Base-by-base conservation (phyloP, 192 early-diverging fungal genomes). In the Lobosporangium transversale region DNA sequence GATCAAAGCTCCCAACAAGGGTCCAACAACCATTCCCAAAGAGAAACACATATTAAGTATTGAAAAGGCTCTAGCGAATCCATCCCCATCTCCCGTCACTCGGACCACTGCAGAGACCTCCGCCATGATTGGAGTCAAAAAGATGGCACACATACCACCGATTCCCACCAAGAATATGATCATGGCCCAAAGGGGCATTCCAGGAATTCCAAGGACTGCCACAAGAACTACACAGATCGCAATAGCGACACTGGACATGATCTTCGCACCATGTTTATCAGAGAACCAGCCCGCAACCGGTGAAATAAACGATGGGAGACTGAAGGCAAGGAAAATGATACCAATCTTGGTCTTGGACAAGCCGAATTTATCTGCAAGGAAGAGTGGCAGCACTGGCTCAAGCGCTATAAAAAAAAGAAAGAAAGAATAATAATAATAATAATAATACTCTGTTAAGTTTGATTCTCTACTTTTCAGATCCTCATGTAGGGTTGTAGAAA, bases 21-120 rank as follows among this genome's bases (percentile, higher is more conserved):
- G 59, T 18, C 68, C 68, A 7, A 32, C 68, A 6, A 62, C 59
- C 68, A 70, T 70, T 17, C 68, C 68, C 17, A 70, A 10, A 2
- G 58, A 62, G 59, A 76, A 84, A 12, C 67, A 70, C 35, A 79
- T 79, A 68, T 84, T 84, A 50, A 84, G 80, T 27, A 84, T 27
- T 14, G 79, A 70, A 68, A 76, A 84, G 1, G 76, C 73, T 18
- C 69, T 53, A 17, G 83, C 83, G 23, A 81, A 69, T 1, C 83
- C 83, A 57, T 81, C 80, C 2, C 65, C 49, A 4, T 66, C 67
- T 27, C 71, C 74, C 21, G 71, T 75, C 10, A 58, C 37, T 3
- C 62, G 68, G 18, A 81, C 80, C 7, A 80, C 78, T 1, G 59
- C 57, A 2, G 71, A 78, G 50, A 84, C 78, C 60, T 84, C 83